Evolutionary conservation across 371 early-diverging fungal genomes (phyloP).

Genomic region (Lichtheimia ramosa): DNA sequence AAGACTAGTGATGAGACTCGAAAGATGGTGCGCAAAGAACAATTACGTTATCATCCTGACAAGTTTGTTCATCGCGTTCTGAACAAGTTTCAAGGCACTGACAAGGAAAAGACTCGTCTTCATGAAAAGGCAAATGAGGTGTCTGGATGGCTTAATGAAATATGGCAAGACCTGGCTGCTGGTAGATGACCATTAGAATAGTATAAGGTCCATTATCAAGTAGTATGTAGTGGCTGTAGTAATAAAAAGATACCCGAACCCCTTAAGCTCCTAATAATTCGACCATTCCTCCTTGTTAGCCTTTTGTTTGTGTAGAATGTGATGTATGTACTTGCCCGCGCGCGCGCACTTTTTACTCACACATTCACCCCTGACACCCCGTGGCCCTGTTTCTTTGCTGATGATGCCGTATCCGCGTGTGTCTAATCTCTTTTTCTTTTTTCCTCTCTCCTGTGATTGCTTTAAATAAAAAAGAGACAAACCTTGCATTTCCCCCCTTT

Average conservation of each 20-base stretch:
- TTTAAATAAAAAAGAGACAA: not conserved
- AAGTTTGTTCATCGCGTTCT: slow-evolving; percentile 41
- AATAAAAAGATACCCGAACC: too few relatives aligned
- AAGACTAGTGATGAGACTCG: slow-evolving; percentile 13
- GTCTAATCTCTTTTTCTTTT: not conserved
- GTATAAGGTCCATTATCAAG: too few relatives aligned
- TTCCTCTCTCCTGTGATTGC: slow-evolving; percentile 4
- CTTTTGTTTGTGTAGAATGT: too few relatives aligned
- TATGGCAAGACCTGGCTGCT: slow-evolving; percentile 22
- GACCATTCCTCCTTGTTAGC: too few relatives aligned
- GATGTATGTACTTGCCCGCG: too few relatives aligned
- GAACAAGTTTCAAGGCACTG: slow-evolving; percentile 26
- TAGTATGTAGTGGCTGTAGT: too few relatives aligned
- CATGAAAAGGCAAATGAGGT: slow-evolving; percentile 29
- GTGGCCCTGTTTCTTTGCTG: too few relatives aligned
- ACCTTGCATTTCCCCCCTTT: not conserved
- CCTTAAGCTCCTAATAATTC: too few relatives aligned
- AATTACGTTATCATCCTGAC: slow-evolving; percentile 47
- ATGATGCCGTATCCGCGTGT: too few relatives aligned
- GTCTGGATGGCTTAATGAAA: slow-evolving; percentile 43
- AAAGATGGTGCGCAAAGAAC: slow-evolving; percentile 42
- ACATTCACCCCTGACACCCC: too few relatives aligned
- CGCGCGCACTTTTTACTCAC: too few relatives aligned
- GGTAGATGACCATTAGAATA: too few relatives aligned
- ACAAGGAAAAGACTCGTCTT: slow-evolving; percentile 25